Base-by-base conservation (phyloP, 805 yeast genomes). In the Metschnikowia dekortorum region DNA sequence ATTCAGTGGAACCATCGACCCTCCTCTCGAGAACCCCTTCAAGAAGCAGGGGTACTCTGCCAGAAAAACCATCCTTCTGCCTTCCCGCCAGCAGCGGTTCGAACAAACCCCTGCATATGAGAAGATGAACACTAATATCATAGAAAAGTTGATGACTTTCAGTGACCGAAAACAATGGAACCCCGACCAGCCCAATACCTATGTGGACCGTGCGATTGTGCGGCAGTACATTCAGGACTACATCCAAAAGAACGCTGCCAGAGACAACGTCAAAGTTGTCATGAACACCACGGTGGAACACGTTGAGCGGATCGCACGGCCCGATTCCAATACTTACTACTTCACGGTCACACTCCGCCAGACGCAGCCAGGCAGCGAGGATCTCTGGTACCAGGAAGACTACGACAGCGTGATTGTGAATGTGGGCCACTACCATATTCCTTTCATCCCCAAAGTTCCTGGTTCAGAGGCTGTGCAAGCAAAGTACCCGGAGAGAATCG, bases 361-460 rank as follows among this genome's bases (percentile, higher is more conserved):
- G 56, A 14, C 59, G 53, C 42, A 54, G 41, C 39, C 46, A 26
- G 60, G 59, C 10, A 54, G 54, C 1, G 22, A 14, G 34, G 78
- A 73, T 31, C 40, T 56, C 8, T 75, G 79, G 79, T 65, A 55
- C 52, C 69, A 63, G 45, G 63, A 67, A 39, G 60, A 53, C 10
- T 76, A 65, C 51, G 80, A 77, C 30, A 51, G 52, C 30, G 14
- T 77, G 16, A 63, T 76, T 18, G 67, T 77, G 14, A 76, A 80
- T 8, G 69, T 70, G 14, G 82, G 82, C 18, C 81, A 77, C 59
- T 77, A 76, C 57, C 76, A 74, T 50, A 60, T 71, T 4, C 81
- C 82, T 1, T 72, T 53, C 49, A 69, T 77, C 41, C 81, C 81
- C 6, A 60, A 63, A 5, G 74, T 74, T 5, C 61, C 64, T 4